Conservation (phyloP, 177 flowering plant genomes). For the Vitis hybrid region DNA sequence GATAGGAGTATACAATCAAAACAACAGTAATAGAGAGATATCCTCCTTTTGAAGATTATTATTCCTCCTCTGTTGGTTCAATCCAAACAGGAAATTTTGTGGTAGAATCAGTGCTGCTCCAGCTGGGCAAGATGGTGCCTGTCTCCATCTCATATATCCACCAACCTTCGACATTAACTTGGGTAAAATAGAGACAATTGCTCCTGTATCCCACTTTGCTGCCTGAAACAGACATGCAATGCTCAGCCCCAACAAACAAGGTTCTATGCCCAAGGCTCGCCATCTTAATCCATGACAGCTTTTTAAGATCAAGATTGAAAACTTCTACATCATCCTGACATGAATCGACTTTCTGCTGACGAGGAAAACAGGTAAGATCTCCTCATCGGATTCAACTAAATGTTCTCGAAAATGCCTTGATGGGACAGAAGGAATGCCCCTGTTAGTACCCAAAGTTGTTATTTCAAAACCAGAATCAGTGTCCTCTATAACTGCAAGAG, state of each 20-base stretch:
- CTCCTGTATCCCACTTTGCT: conserved; percentile 19
- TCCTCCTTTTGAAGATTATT: no score
- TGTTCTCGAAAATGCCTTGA: conserved; percentile 24
- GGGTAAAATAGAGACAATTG: conserved; percentile 14
- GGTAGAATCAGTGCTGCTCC: not conserved
- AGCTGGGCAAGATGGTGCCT: not conserved
- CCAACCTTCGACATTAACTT: not conserved
- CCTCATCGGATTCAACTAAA: conserved; percentile 18
- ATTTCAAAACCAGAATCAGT: conserved; percentile 1
- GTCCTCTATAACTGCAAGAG: conserved; percentile 21
- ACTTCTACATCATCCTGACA: conserved; percentile 20
- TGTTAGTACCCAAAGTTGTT: not conserved
- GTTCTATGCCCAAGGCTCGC: conserved; percentile 17
- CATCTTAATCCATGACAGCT: conserved; percentile 17
- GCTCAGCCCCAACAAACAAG: conserved; percentile 16
- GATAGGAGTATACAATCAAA: no score
- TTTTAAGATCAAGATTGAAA: conserved; percentile 11
- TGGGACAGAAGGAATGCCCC: conserved; percentile 17
- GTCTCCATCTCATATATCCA: conserved; percentile 12
- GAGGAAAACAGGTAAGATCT: conserved; percentile 22
- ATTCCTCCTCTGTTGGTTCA: no score
- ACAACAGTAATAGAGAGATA: no score
- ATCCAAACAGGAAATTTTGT: no score
- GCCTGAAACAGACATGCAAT: conserved; percentile 10
- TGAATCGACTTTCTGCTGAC: conserved; percentile 3